phyloP scores from a whole-genome alignment of 1,139 yeast species.

The Candida sp. region DNA sequence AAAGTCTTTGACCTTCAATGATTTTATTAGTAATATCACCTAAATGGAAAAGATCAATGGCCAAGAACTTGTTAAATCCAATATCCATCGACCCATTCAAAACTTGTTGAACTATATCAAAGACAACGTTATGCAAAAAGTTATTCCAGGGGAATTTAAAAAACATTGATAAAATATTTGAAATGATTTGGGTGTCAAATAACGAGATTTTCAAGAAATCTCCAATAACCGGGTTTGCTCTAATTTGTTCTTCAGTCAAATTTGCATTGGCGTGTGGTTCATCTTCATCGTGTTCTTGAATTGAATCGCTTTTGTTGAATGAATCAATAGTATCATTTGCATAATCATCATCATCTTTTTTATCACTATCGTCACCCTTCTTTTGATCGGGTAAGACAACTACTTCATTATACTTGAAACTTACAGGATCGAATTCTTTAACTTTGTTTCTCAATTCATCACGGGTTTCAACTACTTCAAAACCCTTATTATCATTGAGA shows the following conservation, averaged over 20 bases:
- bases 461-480: slow-evolving; percentile 69
- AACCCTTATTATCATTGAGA: slow-evolving; percentile 83
- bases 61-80: slow-evolving; percentile 80
- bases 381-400: slow-evolving; percentile 32
- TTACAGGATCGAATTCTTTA: slow-evolving; percentile 45
- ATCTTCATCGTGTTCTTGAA: slow-evolving; percentile 31
- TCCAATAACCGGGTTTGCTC: slow-evolving; percentile 81
- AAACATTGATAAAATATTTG: slow-evolving; percentile 78
- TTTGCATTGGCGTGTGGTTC: slow-evolving; percentile 54
- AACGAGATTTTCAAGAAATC: slow-evolving; percentile 84
- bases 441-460: slow-evolving; percentile 59
- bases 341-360: slow-evolving; percentile 17
- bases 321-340: slow-evolving; percentile 46
- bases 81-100: slow-evolving; percentile 95
- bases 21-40: slow-evolving; percentile 78
- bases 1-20: slow-evolving; percentile 75
- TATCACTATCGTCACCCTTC: slow-evolving; percentile 10
- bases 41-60: slow-evolving; percentile 79
- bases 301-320: slow-evolving; percentile 33
- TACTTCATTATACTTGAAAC: slow-evolving; percentile 47
- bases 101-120: slow-evolving; percentile 95
- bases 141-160: slow-evolving; percentile 97
- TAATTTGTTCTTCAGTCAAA: slow-evolving; percentile 53
- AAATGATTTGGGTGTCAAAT: slow-evolving; percentile 76
- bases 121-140: slow-evolving; percentile 94